These are phyloP conservation scores for Globisporangium viniferum DNA, from an alignment of 352 stramenopile species.

Conservation along the genomic window DNA sequence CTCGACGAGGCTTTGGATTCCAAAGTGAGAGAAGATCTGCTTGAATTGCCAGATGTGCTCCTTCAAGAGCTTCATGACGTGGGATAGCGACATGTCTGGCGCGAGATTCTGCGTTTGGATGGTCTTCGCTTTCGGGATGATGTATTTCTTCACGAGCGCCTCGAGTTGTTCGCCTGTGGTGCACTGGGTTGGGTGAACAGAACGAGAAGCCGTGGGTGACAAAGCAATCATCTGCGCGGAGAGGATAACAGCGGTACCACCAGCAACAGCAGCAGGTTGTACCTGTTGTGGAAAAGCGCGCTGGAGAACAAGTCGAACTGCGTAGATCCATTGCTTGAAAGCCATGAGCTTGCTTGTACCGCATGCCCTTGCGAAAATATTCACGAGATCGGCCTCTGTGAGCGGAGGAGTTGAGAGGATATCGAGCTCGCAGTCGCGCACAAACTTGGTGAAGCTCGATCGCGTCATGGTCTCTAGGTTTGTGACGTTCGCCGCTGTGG, in stretches of 20 bases:
- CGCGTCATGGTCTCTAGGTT: constrained; percentile 65
- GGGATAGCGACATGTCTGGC: constrained; percentile 58
- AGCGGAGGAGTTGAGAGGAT: constrained; percentile 26
- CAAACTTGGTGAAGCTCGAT: constrained; percentile 63
- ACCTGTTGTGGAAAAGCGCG: constrained; percentile 28
- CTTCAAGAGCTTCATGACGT: constrained; percentile 68
- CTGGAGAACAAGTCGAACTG: constrained; percentile 45
- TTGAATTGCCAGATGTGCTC: constrained; percentile 72
- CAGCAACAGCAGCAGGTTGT: neutral
- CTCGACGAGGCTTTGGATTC: constrained; percentile 53
- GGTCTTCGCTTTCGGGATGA: constrained; percentile 47
- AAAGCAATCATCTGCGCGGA: neutral
- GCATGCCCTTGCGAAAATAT: constrained; percentile 38
- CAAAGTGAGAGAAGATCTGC: constrained; percentile 77
- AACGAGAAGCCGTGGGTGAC: neutral
- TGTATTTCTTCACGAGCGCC: constrained; percentile 39
- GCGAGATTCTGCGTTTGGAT: constrained; percentile 63
- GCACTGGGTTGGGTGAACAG: constrained; percentile 7
- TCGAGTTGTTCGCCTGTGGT: constrained; percentile 33
- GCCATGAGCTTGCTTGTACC: constrained; percentile 40
- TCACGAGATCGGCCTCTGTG: constrained; percentile 53
- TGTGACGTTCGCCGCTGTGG: constrained; percentile 53
- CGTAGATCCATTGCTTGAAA: constrained; percentile 49
- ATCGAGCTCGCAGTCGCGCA: constrained; percentile 56
- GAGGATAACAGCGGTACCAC: no score